phyloP scores from a whole-genome alignment of 2,329 filamentous ascomycete species.

The Thyridium curvatum region DNA sequence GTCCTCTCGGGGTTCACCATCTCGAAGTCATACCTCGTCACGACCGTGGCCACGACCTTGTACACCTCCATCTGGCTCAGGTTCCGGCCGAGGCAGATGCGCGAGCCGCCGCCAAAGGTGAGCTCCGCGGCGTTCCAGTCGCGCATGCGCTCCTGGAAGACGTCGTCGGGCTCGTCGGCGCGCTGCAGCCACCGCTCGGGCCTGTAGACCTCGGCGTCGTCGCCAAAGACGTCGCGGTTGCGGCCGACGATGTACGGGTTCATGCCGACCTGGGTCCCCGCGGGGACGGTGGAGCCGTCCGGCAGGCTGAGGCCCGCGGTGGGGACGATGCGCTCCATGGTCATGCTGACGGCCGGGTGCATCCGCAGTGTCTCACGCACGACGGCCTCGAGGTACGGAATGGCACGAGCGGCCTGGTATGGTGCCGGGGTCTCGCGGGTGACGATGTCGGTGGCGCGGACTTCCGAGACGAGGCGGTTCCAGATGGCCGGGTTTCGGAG shows the following conservation, averaged over 20 bases:
- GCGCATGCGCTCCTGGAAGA: constrained; percentile 23
- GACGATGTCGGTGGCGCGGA: constrained; percentile 21
- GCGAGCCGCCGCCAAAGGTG: constrained; percentile 30
- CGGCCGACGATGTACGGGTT: constrained; percentile 30
- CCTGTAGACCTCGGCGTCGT: constrained; percentile 34
- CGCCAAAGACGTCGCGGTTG: constrained; percentile 34
- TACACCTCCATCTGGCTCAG: constrained; percentile 25
- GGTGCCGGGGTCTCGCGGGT: constrained; percentile 2
- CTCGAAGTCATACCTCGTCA: constrained; percentile 30
- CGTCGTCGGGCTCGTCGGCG: constrained; percentile 22
- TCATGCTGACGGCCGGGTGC: constrained; percentile 39
- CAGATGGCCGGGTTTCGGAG: constrained; percentile 19
- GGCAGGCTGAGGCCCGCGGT: constrained; percentile 26
- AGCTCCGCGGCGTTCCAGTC: constrained; percentile 30
- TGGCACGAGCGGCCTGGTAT: constrained; percentile 14
- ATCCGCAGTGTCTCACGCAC: constrained; percentile 44
- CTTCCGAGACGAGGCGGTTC: constrained; percentile 22
- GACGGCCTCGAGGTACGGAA: constrained; percentile 42
- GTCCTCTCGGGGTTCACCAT: constrained; percentile 11
- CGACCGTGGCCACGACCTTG: constrained; percentile 34
- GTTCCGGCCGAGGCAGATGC: constrained; percentile 31
- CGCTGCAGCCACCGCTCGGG: constrained; percentile 41
- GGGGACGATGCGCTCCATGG: constrained; percentile 45
- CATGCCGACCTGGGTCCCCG: constrained; percentile 31
- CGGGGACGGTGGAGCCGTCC: constrained; percentile 26